These are phyloP conservation scores for Xylaria sp. DNA, from an alignment of 2,329 filamentous ascomycete genomes.

Conservation along the genomic window DNA sequence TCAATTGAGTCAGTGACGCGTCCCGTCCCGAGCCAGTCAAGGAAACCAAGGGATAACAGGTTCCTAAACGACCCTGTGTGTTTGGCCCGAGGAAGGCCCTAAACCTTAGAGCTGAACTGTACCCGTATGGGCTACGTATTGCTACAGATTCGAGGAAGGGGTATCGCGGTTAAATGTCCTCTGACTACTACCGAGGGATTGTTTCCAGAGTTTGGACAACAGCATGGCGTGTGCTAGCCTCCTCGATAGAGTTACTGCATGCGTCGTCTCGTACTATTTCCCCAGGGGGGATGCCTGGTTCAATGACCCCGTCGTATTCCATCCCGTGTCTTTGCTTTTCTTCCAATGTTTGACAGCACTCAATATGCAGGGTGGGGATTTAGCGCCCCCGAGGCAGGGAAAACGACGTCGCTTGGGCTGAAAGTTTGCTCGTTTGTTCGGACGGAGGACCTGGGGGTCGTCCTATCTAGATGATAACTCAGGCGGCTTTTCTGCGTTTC, in stretches of 20 bases:
- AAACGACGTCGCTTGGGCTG: not conserved
- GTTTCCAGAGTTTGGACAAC: not conserved
- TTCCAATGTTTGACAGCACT: conserved; percentile 4
- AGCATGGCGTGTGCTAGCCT: not conserved
- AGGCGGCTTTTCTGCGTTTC: not conserved
- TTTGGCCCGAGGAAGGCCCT: not conserved
- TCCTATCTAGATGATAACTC: not conserved
- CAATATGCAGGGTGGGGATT: conserved; percentile 12
- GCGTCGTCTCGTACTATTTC: conserved; percentile 1
- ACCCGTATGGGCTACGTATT: not conserved
- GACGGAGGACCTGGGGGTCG: conserved; percentile 5
- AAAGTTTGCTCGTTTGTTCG: not conserved
- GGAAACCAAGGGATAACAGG: not conserved
- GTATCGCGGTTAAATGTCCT: not conserved
- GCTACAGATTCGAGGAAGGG: not conserved
- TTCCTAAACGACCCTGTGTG: not conserved
- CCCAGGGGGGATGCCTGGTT: not conserved
- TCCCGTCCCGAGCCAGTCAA: conserved; percentile 13
- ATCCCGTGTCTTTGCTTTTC: conserved; percentile 3
- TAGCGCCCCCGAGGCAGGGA: not conserved
- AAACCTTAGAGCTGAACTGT: not conserved
- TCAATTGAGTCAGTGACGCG: conserved; percentile 16
- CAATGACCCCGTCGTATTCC: not conserved
- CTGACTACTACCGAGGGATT: not conserved
- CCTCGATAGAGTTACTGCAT: not conserved